Conservation (phyloP, 139 green algal genomes). For the Tetradesmus obliquus region DNA sequence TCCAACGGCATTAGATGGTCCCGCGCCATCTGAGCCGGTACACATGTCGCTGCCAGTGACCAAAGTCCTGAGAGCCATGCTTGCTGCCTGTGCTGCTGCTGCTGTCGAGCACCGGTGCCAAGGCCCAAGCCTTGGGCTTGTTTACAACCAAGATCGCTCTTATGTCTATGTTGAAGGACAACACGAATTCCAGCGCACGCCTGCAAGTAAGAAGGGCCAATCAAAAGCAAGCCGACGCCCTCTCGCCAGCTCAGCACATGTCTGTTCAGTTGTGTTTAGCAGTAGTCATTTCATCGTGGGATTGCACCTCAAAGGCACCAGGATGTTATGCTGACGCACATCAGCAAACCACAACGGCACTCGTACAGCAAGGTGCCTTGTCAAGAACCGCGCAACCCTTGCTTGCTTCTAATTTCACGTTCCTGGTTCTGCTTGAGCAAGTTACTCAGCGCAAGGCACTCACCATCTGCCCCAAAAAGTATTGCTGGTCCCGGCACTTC, state of each 20-base stretch:
- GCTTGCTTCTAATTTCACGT: too few species aligned
- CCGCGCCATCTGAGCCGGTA: constrained; percentile 67
- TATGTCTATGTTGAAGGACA: background rate
- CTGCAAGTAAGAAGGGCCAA: too few species aligned
- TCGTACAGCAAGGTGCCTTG: background rate
- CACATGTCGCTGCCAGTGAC: constrained; percentile 87
- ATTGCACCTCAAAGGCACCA: too few species aligned
- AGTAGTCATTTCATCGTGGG: too few species aligned
- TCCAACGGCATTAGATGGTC: constrained; percentile 82
- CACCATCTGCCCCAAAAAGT: too few species aligned
- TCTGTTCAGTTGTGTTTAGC: too few species aligned
- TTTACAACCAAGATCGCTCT: background rate
- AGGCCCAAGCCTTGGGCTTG: background rate
- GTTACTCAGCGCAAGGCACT: background rate
- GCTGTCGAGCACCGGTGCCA: background rate
- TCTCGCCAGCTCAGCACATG: too few species aligned
- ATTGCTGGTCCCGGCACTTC: too few species aligned
- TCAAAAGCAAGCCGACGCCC: too few species aligned
- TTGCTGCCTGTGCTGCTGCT: constrained; percentile 33
- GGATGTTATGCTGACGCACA: background rate
- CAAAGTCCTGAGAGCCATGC: constrained; percentile 77
- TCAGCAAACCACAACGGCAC: background rate
- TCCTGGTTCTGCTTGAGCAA: too few species aligned
- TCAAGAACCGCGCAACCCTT: too few species aligned
- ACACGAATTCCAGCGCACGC: too few species aligned